Conservation (phyloP, 768 basidiomycete species). For the Lactarius tabidus region DNA sequence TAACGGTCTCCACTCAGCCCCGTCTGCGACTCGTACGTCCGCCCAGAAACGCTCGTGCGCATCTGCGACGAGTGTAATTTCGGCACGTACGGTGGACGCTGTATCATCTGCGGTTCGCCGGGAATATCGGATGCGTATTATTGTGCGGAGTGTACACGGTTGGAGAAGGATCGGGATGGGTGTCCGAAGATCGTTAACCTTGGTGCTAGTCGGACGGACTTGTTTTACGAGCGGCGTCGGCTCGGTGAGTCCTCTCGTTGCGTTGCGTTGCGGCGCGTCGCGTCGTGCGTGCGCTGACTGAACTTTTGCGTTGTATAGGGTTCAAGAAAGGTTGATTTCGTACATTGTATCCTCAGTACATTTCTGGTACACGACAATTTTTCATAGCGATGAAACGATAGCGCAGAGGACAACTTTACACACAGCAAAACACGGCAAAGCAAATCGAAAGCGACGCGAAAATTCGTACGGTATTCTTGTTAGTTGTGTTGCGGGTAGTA, state of each 20-base stretch:
- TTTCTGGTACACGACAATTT: background rate
- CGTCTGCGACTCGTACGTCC: conserved; percentile 98
- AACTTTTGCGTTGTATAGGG: conserved; percentile 36
- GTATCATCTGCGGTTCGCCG: conserved; percentile 95
- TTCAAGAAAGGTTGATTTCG: conserved; percentile 56
- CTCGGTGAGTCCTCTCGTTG: conserved; percentile 48
- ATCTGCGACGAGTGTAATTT: conserved; percentile 99
- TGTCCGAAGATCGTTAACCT: conserved; percentile 98
- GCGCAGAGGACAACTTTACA: conserved; percentile 1
- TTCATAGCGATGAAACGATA: background rate
- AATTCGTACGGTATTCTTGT: background rate
- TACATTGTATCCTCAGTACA: conserved; percentile 3
- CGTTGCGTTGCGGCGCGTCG: too few species aligned
- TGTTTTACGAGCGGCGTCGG: conserved; percentile 88
- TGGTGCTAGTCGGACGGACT: conserved; percentile 88
- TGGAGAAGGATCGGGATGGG: conserved; percentile 97
- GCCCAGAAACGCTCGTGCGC: conserved; percentile 95
- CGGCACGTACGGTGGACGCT: conserved; percentile 94
- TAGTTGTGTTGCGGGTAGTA: conserved; percentile 11
- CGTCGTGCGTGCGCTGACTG: background rate
- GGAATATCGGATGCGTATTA: conserved; percentile 99
- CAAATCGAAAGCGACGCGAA: background rate
- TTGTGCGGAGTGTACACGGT: conserved; percentile 93
- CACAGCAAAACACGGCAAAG: background rate
- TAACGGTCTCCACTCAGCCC: too few species aligned